Evolutionary conservation across 2,329 filamentous ascomycete genomes (phyloP), one percentile per base, ranked within the genome.

Genomic region (Phialophora macrospora): DNA sequence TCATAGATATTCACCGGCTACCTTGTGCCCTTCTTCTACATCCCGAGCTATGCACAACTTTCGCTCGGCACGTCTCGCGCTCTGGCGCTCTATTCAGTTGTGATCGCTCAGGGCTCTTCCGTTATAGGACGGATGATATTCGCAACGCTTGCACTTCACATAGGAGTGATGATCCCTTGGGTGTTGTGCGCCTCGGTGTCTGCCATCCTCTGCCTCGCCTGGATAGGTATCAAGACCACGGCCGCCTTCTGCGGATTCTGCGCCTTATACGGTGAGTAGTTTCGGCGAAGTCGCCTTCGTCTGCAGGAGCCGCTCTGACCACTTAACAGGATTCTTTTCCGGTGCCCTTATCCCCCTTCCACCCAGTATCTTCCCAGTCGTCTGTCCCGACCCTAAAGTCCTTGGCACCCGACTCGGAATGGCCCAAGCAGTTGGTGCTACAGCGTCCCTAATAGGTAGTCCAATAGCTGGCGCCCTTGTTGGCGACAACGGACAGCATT

Each of bases 261-360:
- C 0, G 78, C 81, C 0, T 80, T 88, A 55, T 89, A 88, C 70
- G 89, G 71, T 69, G 62, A 60, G 63, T 60, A 11, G 12, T 14
- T 20, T 44, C 41, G 46, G 30, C 14, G 5, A n/a, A 17, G 17
- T 12, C 30, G 26, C n/a, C 30, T 4, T n/a, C 11, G 8, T 22
- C 14, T 22, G 28, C 4, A 17, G 20, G 20, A 3, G 4, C 32
- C 38, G 17, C 34, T 46, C 24, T 26, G 14, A 38, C 32, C 4
- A 34, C 28, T 12, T 2, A 34, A 14, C 26, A 71, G 70, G 89
- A 3, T 80, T 88, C 59, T 83, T 83, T 4, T 85, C 82, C 0
- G 87, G 86, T 0, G 85, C 81, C 0, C 82, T 90, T 48, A 87
- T 90, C 74, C 82, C 82, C 20, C 75, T 90, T 6, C 88, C 89